Evolutionary conservation across 768 basidiomycete genomes (phyloP).

Genomic region (Tulasnella sp.): DNA sequence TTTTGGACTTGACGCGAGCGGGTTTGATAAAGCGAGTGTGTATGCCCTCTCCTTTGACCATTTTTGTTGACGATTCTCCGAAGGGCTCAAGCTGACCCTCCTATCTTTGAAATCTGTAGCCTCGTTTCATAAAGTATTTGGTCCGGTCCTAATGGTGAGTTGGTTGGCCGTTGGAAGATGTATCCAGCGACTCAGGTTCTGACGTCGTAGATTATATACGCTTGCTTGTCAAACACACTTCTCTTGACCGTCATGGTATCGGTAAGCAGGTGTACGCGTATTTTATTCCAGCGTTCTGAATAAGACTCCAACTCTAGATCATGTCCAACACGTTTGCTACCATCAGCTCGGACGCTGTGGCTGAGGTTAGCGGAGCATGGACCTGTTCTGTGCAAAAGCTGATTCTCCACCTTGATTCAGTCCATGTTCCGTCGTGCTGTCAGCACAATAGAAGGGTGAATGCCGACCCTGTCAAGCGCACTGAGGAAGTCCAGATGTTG

Average conservation of each 20-base stretch:
- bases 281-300: constrained; percentile 23
- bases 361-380: constrained; percentile 47
- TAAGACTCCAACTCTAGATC: constrained; percentile 44
- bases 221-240: constrained; percentile 84
- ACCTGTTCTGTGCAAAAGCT: neutral
- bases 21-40: constrained; percentile 74
- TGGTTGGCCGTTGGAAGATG: neutral
- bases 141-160: constrained; percentile 58
- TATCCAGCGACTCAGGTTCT: too few species aligned
- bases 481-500: constrained; percentile 20
- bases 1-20: constrained; percentile 91
- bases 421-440: constrained; percentile 94
- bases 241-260: constrained; percentile 85
- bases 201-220: constrained; percentile 61
- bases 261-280: constrained; percentile 32
- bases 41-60: constrained; percentile 20
- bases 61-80: neutral
- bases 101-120: constrained; percentile 29
- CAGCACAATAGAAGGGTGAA: constrained; percentile 83
- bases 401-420: constrained; percentile 31
- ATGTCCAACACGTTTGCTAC: constrained; percentile 91
- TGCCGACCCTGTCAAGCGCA: too few species aligned
- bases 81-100: constrained; percentile 6
- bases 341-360: constrained; percentile 86
- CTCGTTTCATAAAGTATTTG: constrained; percentile 76